A percentile compares a stretch with the other conserved stretches of the same genome.
Evolutionary conservation across 2,329 filamentous ascomycete genomes (phyloP).

Genomic region (Bipolaris cookei): DNA sequence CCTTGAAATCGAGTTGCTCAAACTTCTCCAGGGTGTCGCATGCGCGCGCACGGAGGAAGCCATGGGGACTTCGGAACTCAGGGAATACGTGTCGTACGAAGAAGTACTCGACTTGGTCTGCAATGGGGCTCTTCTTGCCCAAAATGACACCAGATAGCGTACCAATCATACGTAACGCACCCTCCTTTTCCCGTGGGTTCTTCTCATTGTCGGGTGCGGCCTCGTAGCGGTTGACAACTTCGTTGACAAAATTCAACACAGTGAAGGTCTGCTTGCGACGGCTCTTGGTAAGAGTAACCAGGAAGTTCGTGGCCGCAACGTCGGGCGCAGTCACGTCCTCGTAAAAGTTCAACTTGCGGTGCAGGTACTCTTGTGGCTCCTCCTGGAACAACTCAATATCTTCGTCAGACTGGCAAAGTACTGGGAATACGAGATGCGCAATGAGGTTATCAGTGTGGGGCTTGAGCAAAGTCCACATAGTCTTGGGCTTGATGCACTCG

Average conservation of each 20-base stretch:
- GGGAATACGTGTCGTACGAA: conserved; percentile 98
- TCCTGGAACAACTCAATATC: conserved; percentile 93
- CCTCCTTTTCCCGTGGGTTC: conserved; percentile 94
- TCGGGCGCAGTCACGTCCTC: conserved; percentile 96
- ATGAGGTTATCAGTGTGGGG: conserved; percentile 92
- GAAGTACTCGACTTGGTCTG: conserved; percentile 97
- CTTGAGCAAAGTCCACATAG: conserved; percentile 94
- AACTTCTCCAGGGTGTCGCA: conserved; percentile 99
- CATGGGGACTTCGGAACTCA: conserved; percentile 90
- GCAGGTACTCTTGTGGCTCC: conserved; percentile 94
- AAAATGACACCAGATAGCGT: conserved; percentile 92
- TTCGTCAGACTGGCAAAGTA: conserved; percentile 89
- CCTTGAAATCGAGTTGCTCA: conserved; percentile 95
- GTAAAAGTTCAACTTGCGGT: conserved; percentile 96
- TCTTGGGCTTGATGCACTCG: conserved; percentile 95
- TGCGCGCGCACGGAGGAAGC: conserved; percentile 89
- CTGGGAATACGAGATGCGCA: conserved; percentile 92
- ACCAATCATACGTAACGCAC: conserved; percentile 94
- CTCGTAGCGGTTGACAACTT: conserved; percentile 93
- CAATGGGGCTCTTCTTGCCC: conserved; percentile 97
- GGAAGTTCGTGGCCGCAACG: conserved; percentile 93
- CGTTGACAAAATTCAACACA: conserved; percentile 93
- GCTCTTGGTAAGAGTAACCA: conserved; percentile 91
- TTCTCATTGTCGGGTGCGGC: conserved; percentile 83
- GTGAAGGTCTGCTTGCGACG: conserved; percentile 95